Evolutionary conservation across 306 rosid species (phyloP).

Genomic region (Rosa persica): DNA sequence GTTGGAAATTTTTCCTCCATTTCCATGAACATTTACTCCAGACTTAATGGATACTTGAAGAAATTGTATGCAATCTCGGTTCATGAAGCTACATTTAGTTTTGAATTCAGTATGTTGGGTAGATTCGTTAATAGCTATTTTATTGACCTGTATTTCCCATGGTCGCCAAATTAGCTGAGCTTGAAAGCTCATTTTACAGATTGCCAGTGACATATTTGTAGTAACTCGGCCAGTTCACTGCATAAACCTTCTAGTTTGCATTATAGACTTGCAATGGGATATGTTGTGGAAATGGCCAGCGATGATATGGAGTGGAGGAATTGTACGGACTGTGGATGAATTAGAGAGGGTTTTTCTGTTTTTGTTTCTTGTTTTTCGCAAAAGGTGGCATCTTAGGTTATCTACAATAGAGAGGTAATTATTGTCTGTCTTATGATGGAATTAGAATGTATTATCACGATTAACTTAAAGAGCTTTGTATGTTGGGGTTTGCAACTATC

Average conservation of each 20-base stretch:
- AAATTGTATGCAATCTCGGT: not conserved
- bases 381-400: not conserved
- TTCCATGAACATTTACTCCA: not conserved
- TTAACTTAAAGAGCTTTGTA: not conserved
- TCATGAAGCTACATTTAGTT: not conserved
- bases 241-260: not conserved
- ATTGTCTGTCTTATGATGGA: not conserved
- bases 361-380: not conserved
- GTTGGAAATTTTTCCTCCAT: not conserved
- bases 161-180: not conserved
- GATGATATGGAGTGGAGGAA: not conserved
- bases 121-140: not conserved
- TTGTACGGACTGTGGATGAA: not conserved
- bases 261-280: not conserved
- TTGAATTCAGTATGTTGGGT: not conserved
- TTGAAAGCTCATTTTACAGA: not conserved
- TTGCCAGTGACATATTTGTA: not conserved
- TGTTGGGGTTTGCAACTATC: not conserved
- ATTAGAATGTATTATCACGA: not conserved
- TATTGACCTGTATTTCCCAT: not conserved
- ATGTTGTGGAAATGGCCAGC: not conserved
- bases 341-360: not conserved
- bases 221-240: not conserved
- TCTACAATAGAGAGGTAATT: not conserved
- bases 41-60: not conserved